These are phyloP conservation scores for Russula dissimulans DNA, from an alignment of 768 basidiomycete species.

Conservation along the genomic window DNA sequence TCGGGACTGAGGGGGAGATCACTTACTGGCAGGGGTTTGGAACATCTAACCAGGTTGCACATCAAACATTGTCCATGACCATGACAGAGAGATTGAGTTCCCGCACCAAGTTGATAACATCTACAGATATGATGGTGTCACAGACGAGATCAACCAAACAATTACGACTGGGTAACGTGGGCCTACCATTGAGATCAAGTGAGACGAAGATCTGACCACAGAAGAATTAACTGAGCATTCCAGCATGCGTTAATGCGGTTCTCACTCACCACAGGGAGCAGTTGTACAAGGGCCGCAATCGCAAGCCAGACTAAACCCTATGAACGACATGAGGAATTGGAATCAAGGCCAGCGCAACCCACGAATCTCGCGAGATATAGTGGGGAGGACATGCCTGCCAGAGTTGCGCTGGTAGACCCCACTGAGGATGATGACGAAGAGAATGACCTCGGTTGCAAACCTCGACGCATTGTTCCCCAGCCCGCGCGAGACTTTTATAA, in stretches of 20 bases:
- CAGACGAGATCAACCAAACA: neutral
- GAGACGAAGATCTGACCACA: slow-evolving; percentile 6
- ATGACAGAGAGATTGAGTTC: neutral
- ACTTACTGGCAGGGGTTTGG: slow-evolving; percentile 7
- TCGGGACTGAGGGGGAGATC: neutral
- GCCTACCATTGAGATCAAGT: slow-evolving; percentile 5
- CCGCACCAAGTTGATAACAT: slow-evolving; percentile 14
- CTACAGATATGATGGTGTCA: neutral
- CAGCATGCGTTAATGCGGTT: too few species aligned
- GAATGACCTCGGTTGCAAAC: neutral
- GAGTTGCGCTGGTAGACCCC: slow-evolving; percentile 1
- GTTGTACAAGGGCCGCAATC: neutral
- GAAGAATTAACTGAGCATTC: neutral
- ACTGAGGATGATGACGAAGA: neutral
- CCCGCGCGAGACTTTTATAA: neutral
- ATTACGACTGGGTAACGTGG: neutral
- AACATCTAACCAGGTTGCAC: slow-evolving; percentile 4
- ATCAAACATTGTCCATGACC: neutral
- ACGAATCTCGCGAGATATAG: slow-evolving; percentile 6
- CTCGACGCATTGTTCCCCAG: slow-evolving; percentile 4
- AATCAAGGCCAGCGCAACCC: too few species aligned
- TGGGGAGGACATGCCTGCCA: neutral
- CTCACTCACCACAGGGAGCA: slow-evolving; percentile 11
- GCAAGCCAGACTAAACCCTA: slow-evolving; percentile 13
- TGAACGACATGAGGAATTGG: neutral